Conservation (phyloP, 75 land plant species). For the Cupressus sempervirens region DNA sequence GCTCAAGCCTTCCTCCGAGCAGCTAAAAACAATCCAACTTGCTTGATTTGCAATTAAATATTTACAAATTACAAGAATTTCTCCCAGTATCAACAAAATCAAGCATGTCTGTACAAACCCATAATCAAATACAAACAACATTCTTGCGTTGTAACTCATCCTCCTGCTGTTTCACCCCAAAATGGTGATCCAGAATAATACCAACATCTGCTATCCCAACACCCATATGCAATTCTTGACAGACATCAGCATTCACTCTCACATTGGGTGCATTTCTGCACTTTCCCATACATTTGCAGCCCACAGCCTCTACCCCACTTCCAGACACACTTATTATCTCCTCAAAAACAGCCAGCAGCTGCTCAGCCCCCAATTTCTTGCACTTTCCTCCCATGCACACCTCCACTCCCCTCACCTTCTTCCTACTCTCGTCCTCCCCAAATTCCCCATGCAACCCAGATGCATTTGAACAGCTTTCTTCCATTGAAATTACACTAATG, state of each 20-base stretch:
- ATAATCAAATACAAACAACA: too few relatives aligned
- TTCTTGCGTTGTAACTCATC: too few relatives aligned
- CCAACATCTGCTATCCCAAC: conserved; percentile 46
- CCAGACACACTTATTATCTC: conserved; percentile 5
- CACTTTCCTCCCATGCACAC: conserved; percentile 87
- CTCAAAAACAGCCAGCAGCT: conserved; percentile 45
- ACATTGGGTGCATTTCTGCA: conserved; percentile 67
- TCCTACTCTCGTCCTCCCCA: not conserved
- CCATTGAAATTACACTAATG: not conserved
- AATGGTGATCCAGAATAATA: conserved; percentile 27
- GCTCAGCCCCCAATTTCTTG: conserved; percentile 58
- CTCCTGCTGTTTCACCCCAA: conserved; percentile 14
- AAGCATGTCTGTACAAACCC: too few relatives aligned
- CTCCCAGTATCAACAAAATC: too few relatives aligned
- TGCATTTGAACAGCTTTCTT: not conserved
- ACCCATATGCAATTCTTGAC: conserved; percentile 22
- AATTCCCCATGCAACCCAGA: not conserved
- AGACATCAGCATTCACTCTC: conserved; percentile 22
- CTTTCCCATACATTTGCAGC: conserved; percentile 90
- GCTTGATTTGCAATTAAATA: too few relatives aligned
- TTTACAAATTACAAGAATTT: too few relatives aligned
- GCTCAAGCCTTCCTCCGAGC: too few relatives aligned
- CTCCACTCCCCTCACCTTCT: conserved; percentile 6
- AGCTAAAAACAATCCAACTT: too few relatives aligned
- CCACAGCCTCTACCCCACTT: conserved; percentile 36